phyloP scores from a whole-genome alignment of 768 basidiomycete genomes.

The Lactifluus pinguis region DNA sequence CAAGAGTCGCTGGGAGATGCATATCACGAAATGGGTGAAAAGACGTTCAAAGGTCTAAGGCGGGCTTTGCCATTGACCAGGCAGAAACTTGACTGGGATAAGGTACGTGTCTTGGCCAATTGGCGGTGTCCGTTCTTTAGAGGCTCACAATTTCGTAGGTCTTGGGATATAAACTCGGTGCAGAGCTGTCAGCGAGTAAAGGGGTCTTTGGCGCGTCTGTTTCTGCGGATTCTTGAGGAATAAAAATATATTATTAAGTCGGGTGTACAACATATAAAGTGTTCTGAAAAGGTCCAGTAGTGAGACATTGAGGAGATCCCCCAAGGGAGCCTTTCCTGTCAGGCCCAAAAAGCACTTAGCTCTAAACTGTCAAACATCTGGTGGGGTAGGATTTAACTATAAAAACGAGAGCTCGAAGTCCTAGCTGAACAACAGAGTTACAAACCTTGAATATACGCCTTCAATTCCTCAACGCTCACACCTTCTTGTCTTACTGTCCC shows the following conservation, averaged over 20 bases:
- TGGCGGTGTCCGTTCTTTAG: background rate
- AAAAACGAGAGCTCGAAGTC: background rate
- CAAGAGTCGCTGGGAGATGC: conserved; percentile 72
- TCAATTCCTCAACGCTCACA: conserved; percentile 9
- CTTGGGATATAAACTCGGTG: conserved; percentile 62
- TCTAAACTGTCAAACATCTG: background rate
- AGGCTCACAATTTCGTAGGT: conserved; percentile 29
- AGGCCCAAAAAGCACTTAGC: no score
- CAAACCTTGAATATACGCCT: conserved; percentile 4
- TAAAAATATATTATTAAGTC: background rate
- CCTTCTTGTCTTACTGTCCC: background rate
- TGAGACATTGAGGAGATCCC: background rate
- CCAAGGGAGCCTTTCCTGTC: background rate
- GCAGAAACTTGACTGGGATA: conserved; percentile 95
- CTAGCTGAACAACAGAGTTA: background rate
- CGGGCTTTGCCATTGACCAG: conserved; percentile 87
- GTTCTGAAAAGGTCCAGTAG: background rate
- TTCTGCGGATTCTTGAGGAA: conserved; percentile 22
- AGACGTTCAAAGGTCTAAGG: conserved; percentile 85
- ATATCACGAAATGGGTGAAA: conserved; percentile 87
- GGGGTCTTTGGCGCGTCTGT: conserved; percentile 34
- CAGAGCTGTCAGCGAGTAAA: conserved; percentile 63
- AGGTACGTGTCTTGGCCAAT: conserved; percentile 36
- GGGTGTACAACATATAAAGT: conserved; percentile 3
- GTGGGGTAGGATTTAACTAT: no score